A percentile compares a stretch with the other conserved stretches of the same genome.
phyloP scores from a whole-genome alignment of 1,284 basidiomycete genomes.

The Cryptococcus maquisensis region DNA sequence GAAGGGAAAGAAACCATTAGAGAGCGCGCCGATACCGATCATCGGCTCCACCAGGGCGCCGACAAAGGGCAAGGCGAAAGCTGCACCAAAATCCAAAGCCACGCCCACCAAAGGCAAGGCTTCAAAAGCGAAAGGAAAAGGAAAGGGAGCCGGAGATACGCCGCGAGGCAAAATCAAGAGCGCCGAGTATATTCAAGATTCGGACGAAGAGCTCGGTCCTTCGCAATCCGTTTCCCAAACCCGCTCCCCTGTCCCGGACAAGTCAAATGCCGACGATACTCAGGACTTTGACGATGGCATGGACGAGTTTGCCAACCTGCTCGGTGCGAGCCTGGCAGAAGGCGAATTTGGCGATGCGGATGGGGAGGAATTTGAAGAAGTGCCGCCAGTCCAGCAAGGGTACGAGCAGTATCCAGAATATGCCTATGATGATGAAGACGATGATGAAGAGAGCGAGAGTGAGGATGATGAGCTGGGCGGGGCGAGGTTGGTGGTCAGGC shows the following conservation, averaged over 20 bases:
- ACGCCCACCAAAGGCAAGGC: conserved; percentile 9
- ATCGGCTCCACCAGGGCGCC: background rate
- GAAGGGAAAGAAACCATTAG: conserved; percentile 13
- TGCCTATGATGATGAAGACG: conserved; percentile 22
- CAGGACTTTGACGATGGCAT: conserved; percentile 23
- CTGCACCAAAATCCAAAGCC: conserved; percentile 9
- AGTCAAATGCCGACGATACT: background rate
- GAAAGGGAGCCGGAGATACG: conserved; percentile 12
- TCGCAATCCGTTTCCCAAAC: no score
- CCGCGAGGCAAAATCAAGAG: conserved; percentile 33
- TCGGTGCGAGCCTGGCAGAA: conserved; percentile 33
- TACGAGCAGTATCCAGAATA: background rate
- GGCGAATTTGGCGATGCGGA: conserved; percentile 15
- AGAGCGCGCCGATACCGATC: conserved; percentile 10
- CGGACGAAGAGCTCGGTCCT: conserved; percentile 29
- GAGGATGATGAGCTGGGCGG: conserved; percentile 38
- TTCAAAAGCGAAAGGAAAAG: conserved; percentile 9
- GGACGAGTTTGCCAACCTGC: conserved; percentile 41
- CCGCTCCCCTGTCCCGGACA: no score
- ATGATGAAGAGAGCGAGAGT: conserved; percentile 31
- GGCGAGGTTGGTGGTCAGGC: conserved; percentile 22
- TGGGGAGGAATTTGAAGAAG: background rate
- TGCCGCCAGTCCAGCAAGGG: background rate
- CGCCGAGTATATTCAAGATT: conserved; percentile 42
- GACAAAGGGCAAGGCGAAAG: conserved; percentile 11